Evolutionary conservation across 169 alveolate species (phyloP).

Genomic region (Prorocentrum cordatum): DNA sequence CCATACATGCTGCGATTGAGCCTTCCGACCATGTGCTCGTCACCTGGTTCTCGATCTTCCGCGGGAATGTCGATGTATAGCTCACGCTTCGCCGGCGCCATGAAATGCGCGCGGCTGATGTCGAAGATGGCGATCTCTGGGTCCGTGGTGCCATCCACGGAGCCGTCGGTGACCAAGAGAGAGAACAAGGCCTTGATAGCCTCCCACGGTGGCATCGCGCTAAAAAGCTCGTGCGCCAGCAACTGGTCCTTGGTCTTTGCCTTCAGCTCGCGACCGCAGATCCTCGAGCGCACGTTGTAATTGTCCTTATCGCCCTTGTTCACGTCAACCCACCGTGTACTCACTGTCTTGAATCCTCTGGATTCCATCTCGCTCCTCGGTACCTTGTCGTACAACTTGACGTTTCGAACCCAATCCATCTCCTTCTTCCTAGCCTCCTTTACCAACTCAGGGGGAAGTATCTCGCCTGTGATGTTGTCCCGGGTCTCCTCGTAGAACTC

Average conservation of each 20-base stretch:
- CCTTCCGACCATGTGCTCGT: background rate
- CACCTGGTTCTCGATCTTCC: background rate
- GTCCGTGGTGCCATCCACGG: background rate
- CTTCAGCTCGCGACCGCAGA: slow-evolving; percentile 9
- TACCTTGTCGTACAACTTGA: slow-evolving; percentile 8
- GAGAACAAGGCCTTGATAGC: background rate
- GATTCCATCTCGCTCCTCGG: background rate
- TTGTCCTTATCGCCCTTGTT: background rate
- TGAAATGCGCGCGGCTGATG: slow-evolving; percentile 21
- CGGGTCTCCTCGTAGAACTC: background rate
- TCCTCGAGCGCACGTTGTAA: background rate
- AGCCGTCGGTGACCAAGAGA: background rate
- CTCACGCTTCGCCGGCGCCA: background rate
- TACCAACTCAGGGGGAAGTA: background rate
- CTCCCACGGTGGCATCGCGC: slow-evolving; percentile 52
- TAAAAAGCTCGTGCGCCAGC: slow-evolving; percentile 19
- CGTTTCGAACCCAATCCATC: background rate
- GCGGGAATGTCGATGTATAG: slow-evolving; percentile 2
- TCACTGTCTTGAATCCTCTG: background rate
- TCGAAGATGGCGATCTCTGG: background rate
- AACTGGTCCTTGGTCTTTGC: background rate
- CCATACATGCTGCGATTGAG: slow-evolving; percentile 16
- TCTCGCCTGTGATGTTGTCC: slow-evolving; percentile 25
- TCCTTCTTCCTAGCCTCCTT: background rate
- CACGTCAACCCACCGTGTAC: background rate